These are phyloP conservation scores for Capsicum chinense DNA, from an alignment of 257 asterid species.

Conservation along the genomic window DNA sequence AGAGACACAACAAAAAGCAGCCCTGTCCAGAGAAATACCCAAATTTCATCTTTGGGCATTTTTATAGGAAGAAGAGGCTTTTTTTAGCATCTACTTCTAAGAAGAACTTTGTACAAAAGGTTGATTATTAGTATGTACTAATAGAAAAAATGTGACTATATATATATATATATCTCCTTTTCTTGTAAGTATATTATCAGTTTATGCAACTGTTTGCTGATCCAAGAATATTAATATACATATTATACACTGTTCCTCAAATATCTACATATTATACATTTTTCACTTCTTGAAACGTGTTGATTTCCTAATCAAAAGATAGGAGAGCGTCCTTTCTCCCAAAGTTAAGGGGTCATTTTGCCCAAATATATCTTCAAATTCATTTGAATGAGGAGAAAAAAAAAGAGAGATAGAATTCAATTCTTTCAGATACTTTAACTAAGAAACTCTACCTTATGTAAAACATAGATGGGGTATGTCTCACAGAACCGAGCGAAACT, in stretches of 20 bases:
- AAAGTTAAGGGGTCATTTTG: too few species aligned
- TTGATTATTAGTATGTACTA: background rate
- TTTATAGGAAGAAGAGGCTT: conserved; percentile 50
- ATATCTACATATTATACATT: background rate
- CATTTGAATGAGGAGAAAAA: too few species aligned
- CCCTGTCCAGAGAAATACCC: conserved; percentile 65
- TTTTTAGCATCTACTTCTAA: conserved; percentile 29
- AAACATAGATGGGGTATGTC: too few species aligned
- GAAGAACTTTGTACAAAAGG: conserved; percentile 32
- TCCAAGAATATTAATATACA: background rate
- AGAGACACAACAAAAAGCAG: conserved; percentile 40
- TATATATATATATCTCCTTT: conserved; percentile 3
- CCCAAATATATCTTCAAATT: too few species aligned
- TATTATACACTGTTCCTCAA: background rate
- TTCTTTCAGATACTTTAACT: too few species aligned
- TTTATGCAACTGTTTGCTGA: background rate
- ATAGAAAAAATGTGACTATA: background rate
- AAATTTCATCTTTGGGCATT: conserved; percentile 50
- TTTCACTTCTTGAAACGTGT: too few species aligned
- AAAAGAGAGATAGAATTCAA: too few species aligned
- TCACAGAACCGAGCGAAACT: too few species aligned
- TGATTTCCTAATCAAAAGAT: too few species aligned
- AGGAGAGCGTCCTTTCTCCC: too few species aligned
- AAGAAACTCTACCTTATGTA: too few species aligned
- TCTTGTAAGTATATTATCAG: background rate